These are phyloP conservation scores for Metarhizium album DNA, from an alignment of 2,329 filamentous ascomycete genomes.

Conservation along the genomic window DNA sequence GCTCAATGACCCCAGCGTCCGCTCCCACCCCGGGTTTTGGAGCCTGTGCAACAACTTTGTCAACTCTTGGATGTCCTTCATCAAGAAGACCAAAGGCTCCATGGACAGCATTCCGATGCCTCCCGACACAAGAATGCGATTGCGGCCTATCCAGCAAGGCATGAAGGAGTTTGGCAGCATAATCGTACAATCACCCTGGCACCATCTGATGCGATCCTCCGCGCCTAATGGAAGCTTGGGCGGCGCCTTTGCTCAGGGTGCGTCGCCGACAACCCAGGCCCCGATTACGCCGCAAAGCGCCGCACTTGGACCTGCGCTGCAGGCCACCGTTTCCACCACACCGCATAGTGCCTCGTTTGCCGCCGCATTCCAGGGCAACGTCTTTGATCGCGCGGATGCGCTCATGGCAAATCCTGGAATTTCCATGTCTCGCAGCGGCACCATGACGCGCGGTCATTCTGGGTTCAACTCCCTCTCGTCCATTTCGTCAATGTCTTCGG, in stretches of 20 bases:
- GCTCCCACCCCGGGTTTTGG: constrained; percentile 53
- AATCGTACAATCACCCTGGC: constrained; percentile 54
- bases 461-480: constrained; percentile 29
- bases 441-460: constrained; percentile 31
- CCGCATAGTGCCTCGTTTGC: constrained; percentile 48
- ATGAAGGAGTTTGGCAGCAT: constrained; percentile 70
- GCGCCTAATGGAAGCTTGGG: constrained; percentile 10
- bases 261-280: constrained; percentile 21
- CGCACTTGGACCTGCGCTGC: constrained; percentile 78
- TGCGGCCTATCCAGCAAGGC: constrained; percentile 71
- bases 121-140: constrained; percentile 58
- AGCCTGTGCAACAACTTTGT: constrained; percentile 66
- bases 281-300: constrained; percentile 86
- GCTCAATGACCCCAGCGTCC: constrained; percentile 69
- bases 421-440: constrained; percentile 43
- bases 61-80: constrained; percentile 58
- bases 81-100: constrained; percentile 44
- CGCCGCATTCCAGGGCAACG: constrained; percentile 42
- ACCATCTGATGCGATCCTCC: constrained; percentile 26
- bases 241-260: constrained; percentile 13
- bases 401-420: constrained; percentile 47
- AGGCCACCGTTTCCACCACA: constrained; percentile 74
- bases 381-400: constrained; percentile 50
- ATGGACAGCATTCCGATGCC: constrained; percentile 43
- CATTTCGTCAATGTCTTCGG: constrained; percentile 30